Percentiles rank a stretch among this genome's conserved stretches.
Evolutionary conservation across 345 rosid genomes (phyloP).

Genomic region (Eucalyptus shirleyi): DNA sequence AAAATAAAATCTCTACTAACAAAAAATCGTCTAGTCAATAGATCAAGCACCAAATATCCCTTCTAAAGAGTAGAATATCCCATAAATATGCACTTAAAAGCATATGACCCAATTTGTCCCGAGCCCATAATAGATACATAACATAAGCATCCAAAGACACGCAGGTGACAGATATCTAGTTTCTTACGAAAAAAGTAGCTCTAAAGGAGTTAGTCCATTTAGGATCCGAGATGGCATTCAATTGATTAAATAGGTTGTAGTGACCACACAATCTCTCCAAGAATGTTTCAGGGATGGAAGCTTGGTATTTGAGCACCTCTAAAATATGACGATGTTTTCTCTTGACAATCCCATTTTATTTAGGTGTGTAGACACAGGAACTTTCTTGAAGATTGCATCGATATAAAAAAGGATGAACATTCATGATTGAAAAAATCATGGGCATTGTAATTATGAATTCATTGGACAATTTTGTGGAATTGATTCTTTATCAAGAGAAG

Average conservation of each 20-base stretch:
- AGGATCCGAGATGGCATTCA: background rate
- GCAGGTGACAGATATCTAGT: fast-evolving
- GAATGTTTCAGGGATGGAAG: background rate
- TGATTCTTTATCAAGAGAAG: no score
- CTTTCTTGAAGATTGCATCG: background rate
- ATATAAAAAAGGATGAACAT: no score
- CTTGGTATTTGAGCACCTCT: background rate
- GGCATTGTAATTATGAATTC: no score
- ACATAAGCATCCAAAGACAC: background rate
- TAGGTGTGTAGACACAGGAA: background rate
- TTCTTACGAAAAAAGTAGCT: background rate
- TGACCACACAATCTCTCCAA: background rate
- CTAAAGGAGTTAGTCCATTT: background rate
- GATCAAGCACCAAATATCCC: background rate
- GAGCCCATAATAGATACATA: fast-evolving
- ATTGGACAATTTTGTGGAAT: no score
- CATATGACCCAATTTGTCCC: background rate
- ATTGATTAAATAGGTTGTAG: no score
- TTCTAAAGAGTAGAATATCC: background rate
- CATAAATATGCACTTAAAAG: background rate
- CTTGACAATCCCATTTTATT: background rate
- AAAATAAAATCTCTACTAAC: background rate
- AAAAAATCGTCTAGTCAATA: no score
- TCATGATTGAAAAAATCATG: no score
- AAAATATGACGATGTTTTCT: no score